Conservation (phyloP, 1,139 yeast genomes). For the Kodamaea suecica region DNA sequence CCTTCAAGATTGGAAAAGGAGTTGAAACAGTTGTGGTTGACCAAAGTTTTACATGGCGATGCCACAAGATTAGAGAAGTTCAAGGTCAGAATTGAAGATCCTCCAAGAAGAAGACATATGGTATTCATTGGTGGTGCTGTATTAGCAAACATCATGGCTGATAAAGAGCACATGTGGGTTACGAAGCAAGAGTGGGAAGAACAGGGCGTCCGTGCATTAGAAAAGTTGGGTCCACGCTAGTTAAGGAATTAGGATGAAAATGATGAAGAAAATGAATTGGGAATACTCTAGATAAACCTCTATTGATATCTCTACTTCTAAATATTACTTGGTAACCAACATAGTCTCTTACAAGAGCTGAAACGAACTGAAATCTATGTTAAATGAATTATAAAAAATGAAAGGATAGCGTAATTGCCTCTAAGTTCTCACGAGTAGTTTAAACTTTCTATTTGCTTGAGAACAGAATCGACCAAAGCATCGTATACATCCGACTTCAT, state of each 20-base stretch:
- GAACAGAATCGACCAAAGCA: slow-evolving; percentile 39
- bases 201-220: slow-evolving; percentile 81
- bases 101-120: slow-evolving; percentile 99
- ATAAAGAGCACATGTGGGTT: slow-evolving; percentile 98
- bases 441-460: slow-evolving; percentile 39
- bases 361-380: too few relatives aligned
- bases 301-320: neutral
- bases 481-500: slow-evolving; percentile 42
- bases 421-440: slow-evolving; percentile 30
- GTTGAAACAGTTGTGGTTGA: slow-evolving; percentile 92
- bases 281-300: neutral
- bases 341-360: too few relatives aligned
- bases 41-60: slow-evolving; percentile 83
- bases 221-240: slow-evolving; percentile 84
- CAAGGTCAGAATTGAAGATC: slow-evolving; percentile 96
- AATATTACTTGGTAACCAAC: too few relatives aligned
- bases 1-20: slow-evolving; percentile 96
- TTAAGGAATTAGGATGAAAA: too few relatives aligned
- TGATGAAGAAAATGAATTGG: neutral
- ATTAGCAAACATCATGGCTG: slow-evolving; percentile 95
- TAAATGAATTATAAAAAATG: too few relatives aligned
- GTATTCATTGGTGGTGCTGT: slow-evolving; percentile 99
- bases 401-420: too few relatives aligned
- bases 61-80: slow-evolving; percentile 84
- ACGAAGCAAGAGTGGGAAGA: slow-evolving; percentile 97